Evolutionary conservation across 2,329 filamentous ascomycete genomes (phyloP), one percentile per base, ranked within the genome.

Genomic region (Aspergillus fischeri): DNA sequence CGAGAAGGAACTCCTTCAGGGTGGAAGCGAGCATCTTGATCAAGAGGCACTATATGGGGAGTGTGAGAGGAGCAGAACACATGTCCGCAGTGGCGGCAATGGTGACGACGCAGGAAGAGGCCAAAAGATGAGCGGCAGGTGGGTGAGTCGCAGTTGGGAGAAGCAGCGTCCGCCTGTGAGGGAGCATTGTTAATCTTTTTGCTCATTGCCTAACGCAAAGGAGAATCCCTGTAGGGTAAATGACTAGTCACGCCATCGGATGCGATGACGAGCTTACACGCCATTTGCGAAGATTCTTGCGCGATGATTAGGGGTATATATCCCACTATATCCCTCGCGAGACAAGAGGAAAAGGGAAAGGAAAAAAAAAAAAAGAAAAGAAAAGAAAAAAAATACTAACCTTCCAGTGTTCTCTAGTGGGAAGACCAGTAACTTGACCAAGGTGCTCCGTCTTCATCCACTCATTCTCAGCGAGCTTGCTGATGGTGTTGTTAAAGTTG

Each of bases 391-490:
- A 49, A 27, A 54, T 63, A 79, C 80, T 70, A 75, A 84, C 82
- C 79, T 87, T 86, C 85, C 85, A 88, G 72, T 87, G 85, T 57
- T 85, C 83, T 58, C 81, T 79, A 6, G 83, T 86, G 3, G 85
- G 85, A 20, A 78, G 76, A 4, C 85, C 85, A 14, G 81, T 83
- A 3, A 86, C 81, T 48, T 80, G 76, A 24, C 82, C 83, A 51
- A 84, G 72, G 44, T 81, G 78, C 57, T 78, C 76, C 51, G 77
- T 76, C 58, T 80, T 79, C 66, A 78, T 75, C 76, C 78, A 82
- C 60, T 82, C 80, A 55, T 82, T 76, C 64, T 80, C 80, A 50
- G 78, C 76, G 51, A 80, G 69, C 62, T 80, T 78, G 60, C 77
- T 77, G 56, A 81, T 70, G 17, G 51, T 52, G 10, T 72, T 70